phyloP scores from a whole-genome alignment of 116 monocot genomes.

The Papilionanthe hybrid region DNA sequence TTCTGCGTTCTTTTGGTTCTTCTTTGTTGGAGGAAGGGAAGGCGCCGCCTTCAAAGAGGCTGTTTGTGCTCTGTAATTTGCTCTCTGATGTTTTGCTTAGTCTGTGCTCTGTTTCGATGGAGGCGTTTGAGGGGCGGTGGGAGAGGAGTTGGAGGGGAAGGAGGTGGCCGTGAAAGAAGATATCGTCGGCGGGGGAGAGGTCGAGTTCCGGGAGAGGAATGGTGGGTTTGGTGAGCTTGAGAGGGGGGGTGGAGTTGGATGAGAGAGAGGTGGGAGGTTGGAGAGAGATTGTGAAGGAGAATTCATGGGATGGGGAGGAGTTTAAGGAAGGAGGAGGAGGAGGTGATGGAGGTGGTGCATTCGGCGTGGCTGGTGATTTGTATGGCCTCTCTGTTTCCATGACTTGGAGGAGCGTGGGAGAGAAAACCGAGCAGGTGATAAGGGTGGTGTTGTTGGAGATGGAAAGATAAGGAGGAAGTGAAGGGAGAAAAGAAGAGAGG shows the following conservation, averaged over 20 bases:
- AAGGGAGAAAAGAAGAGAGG: not conserved
- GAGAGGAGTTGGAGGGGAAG: constrained; percentile 12
- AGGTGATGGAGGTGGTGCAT: not conserved
- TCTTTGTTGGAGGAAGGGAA: not conserved
- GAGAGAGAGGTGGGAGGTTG: constrained; percentile 7
- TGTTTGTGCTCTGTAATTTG: not conserved
- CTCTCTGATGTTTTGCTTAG: not conserved
- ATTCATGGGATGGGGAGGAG: constrained; percentile 41
- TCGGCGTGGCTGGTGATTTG: not conserved
- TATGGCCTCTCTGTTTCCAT: not conserved
- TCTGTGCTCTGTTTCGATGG: constrained; percentile 11
- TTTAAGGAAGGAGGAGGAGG: constrained; percentile 14
- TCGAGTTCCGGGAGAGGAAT: constrained; percentile 14
- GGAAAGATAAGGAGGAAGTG: not conserved
- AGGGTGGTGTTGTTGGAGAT: not conserved
- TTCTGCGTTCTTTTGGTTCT: not conserved
- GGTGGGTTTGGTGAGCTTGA: constrained; percentile 53
- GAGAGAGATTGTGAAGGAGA: constrained; percentile 42
- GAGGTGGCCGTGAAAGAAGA: constrained; percentile 9
- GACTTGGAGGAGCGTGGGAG: not conserved
- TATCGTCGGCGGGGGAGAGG: constrained; percentile 19
- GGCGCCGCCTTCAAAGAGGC: not conserved
- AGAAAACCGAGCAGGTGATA: not conserved
- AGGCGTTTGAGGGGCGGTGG: constrained; percentile 17
- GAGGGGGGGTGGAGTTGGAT: constrained; percentile 30